phyloP scores from a whole-genome alignment of 768 basidiomycete genomes.

The Tricholoma bakamatsutake region DNA sequence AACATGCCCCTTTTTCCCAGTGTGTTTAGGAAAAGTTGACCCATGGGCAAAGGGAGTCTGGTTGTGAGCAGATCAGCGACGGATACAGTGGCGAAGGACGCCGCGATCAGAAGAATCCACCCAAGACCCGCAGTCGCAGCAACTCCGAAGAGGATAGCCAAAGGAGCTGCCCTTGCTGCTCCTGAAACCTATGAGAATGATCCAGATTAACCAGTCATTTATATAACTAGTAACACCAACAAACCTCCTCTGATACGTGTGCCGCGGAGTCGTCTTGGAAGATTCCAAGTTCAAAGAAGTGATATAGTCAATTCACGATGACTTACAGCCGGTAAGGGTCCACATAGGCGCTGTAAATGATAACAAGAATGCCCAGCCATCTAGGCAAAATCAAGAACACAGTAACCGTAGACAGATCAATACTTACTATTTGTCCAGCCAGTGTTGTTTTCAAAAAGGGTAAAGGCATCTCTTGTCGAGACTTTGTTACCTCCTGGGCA shows the following conservation, averaged over 20 bases:
- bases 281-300: slow-evolving; percentile 1
- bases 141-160: slow-evolving; percentile 64
- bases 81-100: slow-evolving; percentile 58
- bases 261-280: slow-evolving; percentile 66
- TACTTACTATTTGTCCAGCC: slow-evolving; percentile 58
- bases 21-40: slow-evolving; percentile 60
- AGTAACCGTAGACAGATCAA: background rate
- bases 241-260: slow-evolving; percentile 61
- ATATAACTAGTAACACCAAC: background rate
- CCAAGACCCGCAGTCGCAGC: slow-evolving; percentile 53
- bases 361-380: slow-evolving; percentile 68
- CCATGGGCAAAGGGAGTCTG: slow-evolving; percentile 60
- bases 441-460: slow-evolving; percentile 63
- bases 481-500: slow-evolving; percentile 50
- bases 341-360: slow-evolving; percentile 76
- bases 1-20: slow-evolving; percentile 70
- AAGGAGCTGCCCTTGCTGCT: slow-evolving; percentile 58
- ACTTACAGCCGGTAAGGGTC: slow-evolving; percentile 71
- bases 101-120: slow-evolving; percentile 60
- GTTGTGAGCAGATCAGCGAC: slow-evolving; percentile 43
- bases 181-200: slow-evolving; percentile 35
- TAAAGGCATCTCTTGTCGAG: slow-evolving; percentile 65
- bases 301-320: background rate
- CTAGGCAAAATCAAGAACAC: slow-evolving; percentile 25
- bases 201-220: background rate